Base-by-base conservation (phyloP, 495 filamentous ascomycete genomes). In the Lophiostoma macrostomum region DNA sequence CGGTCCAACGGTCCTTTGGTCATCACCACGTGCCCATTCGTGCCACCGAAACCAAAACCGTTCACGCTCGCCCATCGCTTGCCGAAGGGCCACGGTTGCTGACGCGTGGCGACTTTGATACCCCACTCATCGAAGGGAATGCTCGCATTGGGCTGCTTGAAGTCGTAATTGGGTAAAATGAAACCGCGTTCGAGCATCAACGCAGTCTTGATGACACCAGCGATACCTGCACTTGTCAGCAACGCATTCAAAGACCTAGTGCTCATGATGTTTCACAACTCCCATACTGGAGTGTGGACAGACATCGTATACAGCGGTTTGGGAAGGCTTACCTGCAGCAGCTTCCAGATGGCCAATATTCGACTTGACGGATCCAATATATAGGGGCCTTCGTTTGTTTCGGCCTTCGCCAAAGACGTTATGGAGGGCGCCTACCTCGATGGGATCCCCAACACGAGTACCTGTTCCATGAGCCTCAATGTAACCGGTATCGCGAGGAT, bases 301-400 rank as follows among this genome's bases (percentile, higher is more conserved):
- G n/a, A n/a, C n/a, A n/a, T n/a, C n/a, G n/a, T n/a, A n/a, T n/a
- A n/a, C n/a, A n/a, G n/a, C n/a, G n/a, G 38, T 6, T 22, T 22
- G 18, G 20, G 25, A 22, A 4, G 20, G 11, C 39, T 28, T 28
- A 7, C 79, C 79, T 0, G 76, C 74, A 0, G 75, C 69, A 1
- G 69, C 66, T 46, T 82, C 79, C 0, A 71, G 71, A 51, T 82
- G 79, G 7, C 79, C 79, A 13, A 82, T 64, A 6, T 73, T 66
- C 0, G 72, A 69, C 43, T 82, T 82, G 5, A 78, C 70, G 0
- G 77, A 78, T 0, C 43, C 42, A 16, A 56, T 32, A 27, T 47
- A 56, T 22, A 58, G 24, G 6, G 51, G 45, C 5, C 40, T 47
- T 24, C 47, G 16, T 22, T 42, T 38, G 13, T 27, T 46, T 7